Evolutionary conservation across 2,329 filamentous ascomycete species (phyloP), one percentile per base, ranked within the genome.

Genomic region (Cladophialophora carrionii): DNA sequence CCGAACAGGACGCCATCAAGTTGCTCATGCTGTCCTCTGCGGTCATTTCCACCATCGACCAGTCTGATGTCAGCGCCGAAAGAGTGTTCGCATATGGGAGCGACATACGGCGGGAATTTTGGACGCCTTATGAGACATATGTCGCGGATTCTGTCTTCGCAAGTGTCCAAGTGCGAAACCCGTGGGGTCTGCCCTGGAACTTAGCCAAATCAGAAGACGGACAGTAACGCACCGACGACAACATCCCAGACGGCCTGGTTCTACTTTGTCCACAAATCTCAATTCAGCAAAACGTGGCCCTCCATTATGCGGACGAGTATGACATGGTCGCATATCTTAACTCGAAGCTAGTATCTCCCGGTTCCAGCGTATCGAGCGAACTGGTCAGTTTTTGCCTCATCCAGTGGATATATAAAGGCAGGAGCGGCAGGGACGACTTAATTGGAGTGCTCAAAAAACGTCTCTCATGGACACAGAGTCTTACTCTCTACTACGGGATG

Each of bases 381-480:
- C n/a, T 43, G 9, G 32, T 10, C 9, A 12, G 20, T 12, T 46
- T 57, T 6, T 43, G 32, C 24, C 12, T 29, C 48, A 29, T 51
- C 3, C 24, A 14, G 20, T 51, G 9, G 48, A 51, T 26, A 17
- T 14, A 4, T 29, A 1, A 8, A n/a, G 1, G 0, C 14, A 12
- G 14, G 14, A 26, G 1, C 46, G 20, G 12, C 2, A 14, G 4
- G 10, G 3, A 24, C 34, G 9, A 9, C 24, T 22, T 57, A n/a
- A 24, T 31, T 26, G 34, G 32, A 17, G 20, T 41, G n/a, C 32
- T 57, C 24, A 43, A 57, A n/a, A n/a, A 24, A 41, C 14, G 29
- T 26, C 9, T 57, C 9, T 57, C 54, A 17, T 46, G 54, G 54
- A 57, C 54, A 41, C 34, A 43, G 1, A 43, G 22, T 24, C 34